These are phyloP conservation scores for Barbarea vulgaris DNA, from an alignment of 345 rosid species.

Conservation along the genomic window DNA sequence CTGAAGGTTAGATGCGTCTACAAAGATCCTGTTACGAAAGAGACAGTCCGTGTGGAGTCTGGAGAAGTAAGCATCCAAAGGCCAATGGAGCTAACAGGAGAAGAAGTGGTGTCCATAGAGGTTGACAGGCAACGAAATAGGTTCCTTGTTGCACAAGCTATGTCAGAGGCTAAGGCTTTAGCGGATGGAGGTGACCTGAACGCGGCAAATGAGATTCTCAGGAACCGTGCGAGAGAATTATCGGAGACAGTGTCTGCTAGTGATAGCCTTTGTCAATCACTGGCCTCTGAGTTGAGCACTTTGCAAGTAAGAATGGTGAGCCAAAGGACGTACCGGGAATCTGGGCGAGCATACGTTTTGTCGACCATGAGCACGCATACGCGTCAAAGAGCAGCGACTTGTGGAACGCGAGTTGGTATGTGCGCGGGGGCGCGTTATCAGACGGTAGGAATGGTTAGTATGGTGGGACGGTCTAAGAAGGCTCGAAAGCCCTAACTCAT, in stretches of 20 bases:
- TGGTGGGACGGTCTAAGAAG: not conserved
- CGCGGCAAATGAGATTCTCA: conserved; percentile 52
- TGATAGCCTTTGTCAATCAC: conserved; percentile 29
- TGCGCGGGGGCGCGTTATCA: not conserved
- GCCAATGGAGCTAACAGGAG: conserved; percentile 50
- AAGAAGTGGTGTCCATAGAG: conserved; percentile 46
- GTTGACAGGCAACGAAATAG: no score
- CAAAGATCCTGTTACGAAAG: conserved; percentile 67
- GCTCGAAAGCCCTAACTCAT: not conserved
- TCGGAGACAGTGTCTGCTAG: conserved; percentile 30
- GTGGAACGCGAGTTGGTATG: not conserved
- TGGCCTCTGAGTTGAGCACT: not conserved
- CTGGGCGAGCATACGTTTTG: not conserved
- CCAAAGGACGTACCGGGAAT: not conserved
- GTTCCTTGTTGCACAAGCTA: no score
- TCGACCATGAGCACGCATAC: not conserved
- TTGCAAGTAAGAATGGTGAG: not conserved
- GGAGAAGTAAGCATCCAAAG: conserved; percentile 59
- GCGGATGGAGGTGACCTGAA: conserved; percentile 73
- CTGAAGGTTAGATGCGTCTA: conserved; percentile 56
- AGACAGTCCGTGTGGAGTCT: conserved; percentile 47
- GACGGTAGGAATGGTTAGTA: not conserved
- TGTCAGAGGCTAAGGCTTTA: conserved; percentile 51
- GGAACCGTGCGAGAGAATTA: conserved; percentile 23
- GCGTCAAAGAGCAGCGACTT: not conserved